Conservation (phyloP, 176 grass and related monocot genomes). For the sorghum (Sorghum bicolor) region Sorghum_bicolor_NCBIv3 NC_012870.2:72773001-72773500, state of each 20-base stretch:
- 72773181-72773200: constrained; percentile 19
- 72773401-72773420: constrained; percentile 44
- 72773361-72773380: constrained; percentile 54
- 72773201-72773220: constrained; percentile 60
- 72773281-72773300: constrained; percentile 56
- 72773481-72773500: constrained; percentile 26
- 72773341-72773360: constrained; percentile 14
- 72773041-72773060: constrained; percentile 24
- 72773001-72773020: constrained; percentile 24
- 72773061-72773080: constrained; percentile 31
- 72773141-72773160: background rate
- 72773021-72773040: background rate
- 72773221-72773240: constrained; percentile 55
- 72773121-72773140: background rate
- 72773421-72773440: constrained; percentile 31
- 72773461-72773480: constrained; percentile 48
- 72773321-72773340: constrained; percentile 40
- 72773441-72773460: constrained; percentile 50
- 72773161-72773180: background rate
- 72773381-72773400: constrained; percentile 55
- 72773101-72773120: constrained; percentile 32
- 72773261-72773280: constrained; percentile 57
- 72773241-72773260: constrained; percentile 65
- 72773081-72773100: constrained; percentile 34
- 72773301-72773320: constrained; percentile 47